Percentiles rank a stretch among this genome's conserved stretches.
Evolutionary conservation across 169 alveolate genomes (phyloP).

Genomic region (Plasmodium coatneyi): DNA sequence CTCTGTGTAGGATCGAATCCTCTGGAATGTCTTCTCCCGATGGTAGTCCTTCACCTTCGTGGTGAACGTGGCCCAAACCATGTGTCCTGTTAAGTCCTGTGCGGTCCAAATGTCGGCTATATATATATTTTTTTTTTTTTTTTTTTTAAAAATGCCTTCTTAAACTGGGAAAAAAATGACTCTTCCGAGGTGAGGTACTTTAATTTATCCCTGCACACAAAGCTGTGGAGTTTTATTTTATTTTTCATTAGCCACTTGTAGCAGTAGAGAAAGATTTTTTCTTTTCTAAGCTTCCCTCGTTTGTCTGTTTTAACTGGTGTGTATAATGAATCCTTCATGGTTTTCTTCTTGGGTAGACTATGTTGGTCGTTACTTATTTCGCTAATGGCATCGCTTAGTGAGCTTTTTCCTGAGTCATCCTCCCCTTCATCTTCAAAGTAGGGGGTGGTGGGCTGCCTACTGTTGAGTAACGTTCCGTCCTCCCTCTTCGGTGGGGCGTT

Average conservation of each 20-base stretch:
- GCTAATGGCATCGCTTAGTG: neutral
- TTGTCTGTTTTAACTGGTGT: neutral
- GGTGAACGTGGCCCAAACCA: neutral
- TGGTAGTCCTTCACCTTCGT: neutral
- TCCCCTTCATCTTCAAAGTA: neutral
- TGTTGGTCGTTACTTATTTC: neutral
- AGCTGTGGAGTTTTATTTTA: neutral
- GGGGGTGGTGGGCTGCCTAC: neutral
- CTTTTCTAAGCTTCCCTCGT: neutral
- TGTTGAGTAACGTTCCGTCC: neutral
- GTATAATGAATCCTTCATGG: neutral
- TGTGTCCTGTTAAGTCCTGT: neutral
- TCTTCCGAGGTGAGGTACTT: neutral
- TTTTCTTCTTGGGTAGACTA: neutral
- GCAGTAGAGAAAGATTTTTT: neutral
- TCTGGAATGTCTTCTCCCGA: slow-evolving; percentile 3
- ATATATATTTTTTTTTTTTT: neutral
- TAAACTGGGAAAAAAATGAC: neutral
- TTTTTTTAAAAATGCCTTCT: neutral
- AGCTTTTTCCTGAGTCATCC: neutral
- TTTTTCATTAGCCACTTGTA: neutral
- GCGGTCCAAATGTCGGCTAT: neutral
- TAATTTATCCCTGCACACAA: neutral
- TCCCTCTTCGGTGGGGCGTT: neutral
- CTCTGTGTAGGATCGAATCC: slow-evolving; percentile 8